phyloP scores from a whole-genome alignment of 176 grass and related monocot species.

The Zizania latifolia region DNA sequence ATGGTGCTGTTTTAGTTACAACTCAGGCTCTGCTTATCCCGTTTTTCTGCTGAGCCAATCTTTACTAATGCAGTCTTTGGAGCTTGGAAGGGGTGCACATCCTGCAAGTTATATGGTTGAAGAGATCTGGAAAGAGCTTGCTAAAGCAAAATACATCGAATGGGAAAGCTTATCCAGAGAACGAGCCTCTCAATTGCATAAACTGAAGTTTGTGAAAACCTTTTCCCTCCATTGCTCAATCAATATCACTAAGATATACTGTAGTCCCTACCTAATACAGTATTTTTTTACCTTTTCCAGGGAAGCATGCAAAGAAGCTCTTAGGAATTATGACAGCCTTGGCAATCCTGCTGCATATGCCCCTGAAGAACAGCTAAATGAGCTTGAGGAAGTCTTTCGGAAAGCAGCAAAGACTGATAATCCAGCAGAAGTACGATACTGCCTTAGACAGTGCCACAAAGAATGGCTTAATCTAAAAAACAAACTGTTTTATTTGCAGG shows the following conservation, averaged over 20 bases:
- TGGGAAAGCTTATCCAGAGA: slow-evolving; percentile 67
- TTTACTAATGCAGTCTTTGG: slow-evolving; percentile 65
- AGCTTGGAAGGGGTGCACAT: slow-evolving; percentile 75
- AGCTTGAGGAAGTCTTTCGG: slow-evolving; percentile 57
- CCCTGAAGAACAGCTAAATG: slow-evolving; percentile 49
- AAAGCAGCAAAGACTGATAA: slow-evolving; percentile 50
- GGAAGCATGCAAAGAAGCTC: slow-evolving; percentile 65
- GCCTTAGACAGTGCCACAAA: background rate
- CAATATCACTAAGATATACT: background rate
- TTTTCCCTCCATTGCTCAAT: slow-evolving; percentile 13
- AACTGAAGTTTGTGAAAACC: slow-evolving; percentile 47
- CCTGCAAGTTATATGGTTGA: slow-evolving; percentile 71
- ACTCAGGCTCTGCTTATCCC: background rate
- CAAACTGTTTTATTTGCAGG: slow-evolving; percentile 32
- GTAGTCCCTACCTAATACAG: background rate
- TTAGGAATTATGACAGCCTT: slow-evolving; percentile 47
- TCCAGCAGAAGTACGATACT: slow-evolving; percentile 59
- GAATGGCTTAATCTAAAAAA: background rate
- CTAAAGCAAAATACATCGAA: slow-evolving; percentile 78
- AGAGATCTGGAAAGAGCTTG: slow-evolving; percentile 75
- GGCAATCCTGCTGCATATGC: slow-evolving; percentile 30
- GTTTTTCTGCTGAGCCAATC: slow-evolving; percentile 14
- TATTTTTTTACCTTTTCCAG: slow-evolving; percentile 27
- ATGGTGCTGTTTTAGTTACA: slow-evolving; percentile 16
- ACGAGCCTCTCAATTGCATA: slow-evolving; percentile 34